These are phyloP conservation scores for Solanum chmielewskii DNA, from an alignment of 257 asterid genomes.

Conservation along the genomic window DNA sequence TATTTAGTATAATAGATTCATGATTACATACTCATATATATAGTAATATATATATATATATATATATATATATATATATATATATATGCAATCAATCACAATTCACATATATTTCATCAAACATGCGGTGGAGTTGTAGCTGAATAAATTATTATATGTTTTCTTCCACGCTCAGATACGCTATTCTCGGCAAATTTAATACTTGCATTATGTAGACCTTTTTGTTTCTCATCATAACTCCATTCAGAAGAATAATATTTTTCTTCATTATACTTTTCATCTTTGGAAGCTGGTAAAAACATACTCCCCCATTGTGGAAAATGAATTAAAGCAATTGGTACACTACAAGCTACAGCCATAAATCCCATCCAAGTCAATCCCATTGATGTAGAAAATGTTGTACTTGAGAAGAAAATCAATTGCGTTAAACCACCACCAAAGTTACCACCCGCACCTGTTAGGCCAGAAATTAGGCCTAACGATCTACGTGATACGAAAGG, in stretches of 20 bases:
- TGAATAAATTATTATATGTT: neutral
- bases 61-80: too few relatives aligned
- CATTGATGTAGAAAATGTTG: constrained; percentile 21
- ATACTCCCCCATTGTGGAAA: constrained; percentile 50
- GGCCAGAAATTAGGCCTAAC: neutral
- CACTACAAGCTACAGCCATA: constrained; percentile 22
- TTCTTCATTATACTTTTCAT: constrained; percentile 10
- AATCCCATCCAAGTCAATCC: constrained; percentile 36
- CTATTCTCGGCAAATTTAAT: constrained; percentile 5
- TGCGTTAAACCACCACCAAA: constrained; percentile 35
- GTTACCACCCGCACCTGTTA: constrained; percentile 37
- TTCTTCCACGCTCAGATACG: constrained; percentile 9
- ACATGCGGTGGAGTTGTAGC: constrained; percentile 5
- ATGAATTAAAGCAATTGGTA: constrained; percentile 33
- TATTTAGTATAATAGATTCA: neutral
- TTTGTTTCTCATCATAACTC: constrained; percentile 9
- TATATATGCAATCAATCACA: neutral
- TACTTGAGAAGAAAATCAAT: constrained; percentile 25
- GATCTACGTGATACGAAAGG: constrained; percentile 5
- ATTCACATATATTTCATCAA: neutral
- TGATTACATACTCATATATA: too few relatives aligned
- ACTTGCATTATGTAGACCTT: constrained; percentile 1
- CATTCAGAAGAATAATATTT: constrained; percentile 30
- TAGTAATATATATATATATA: too few relatives aligned
- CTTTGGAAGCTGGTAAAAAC: constrained; percentile 23